Evolutionary conservation across 768 basidiomycete genomes (phyloP).

Genomic region (Dendrothele bispora): DNA sequence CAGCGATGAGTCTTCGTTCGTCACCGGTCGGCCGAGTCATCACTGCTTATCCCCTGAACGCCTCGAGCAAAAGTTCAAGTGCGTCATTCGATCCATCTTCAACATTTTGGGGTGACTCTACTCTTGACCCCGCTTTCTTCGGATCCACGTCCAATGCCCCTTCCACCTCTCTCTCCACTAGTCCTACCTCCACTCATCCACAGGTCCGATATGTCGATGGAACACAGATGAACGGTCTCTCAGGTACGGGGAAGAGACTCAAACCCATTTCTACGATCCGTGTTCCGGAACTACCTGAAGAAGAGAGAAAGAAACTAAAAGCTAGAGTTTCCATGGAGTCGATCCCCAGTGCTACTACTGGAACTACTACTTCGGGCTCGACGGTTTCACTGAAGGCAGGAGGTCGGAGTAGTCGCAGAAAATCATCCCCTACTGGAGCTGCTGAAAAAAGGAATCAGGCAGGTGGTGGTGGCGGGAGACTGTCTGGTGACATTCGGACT

Average conservation of each 20-base stretch:
- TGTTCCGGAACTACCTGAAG: slow-evolving; percentile 11
- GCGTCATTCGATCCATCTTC: not conserved
- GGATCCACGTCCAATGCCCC: not conserved
- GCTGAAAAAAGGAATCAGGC: slow-evolving; percentile 4
- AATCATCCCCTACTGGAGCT: not conserved
- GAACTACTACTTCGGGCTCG: not conserved
- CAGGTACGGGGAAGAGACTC: not conserved
- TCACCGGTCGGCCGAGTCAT: too few relatives aligned
- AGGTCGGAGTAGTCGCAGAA: not conserved
- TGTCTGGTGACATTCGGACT: too few relatives aligned
- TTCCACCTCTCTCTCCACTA: not conserved
- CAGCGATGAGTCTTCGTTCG: too few relatives aligned
- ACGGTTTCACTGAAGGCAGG: not conserved
- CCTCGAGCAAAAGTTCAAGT: too few relatives aligned
- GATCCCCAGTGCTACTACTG: not conserved
- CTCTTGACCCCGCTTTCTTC: not conserved
- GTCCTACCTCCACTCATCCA: too few relatives aligned
- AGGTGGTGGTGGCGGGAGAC: too few relatives aligned
- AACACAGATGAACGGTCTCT: not conserved
- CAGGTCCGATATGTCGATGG: too few relatives aligned
- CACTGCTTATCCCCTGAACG: too few relatives aligned
- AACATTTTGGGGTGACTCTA: not conserved
- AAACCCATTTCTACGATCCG: slow-evolving; percentile 10
- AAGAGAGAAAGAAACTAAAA: slow-evolving; percentile 8
- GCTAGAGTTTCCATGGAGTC: not conserved